A percentile compares a stretch with the other conserved stretches of the same genome.
These are phyloP conservation scores for Dacryopinax spathularia DNA, from an alignment of 768 basidiomycete genomes.

Conservation along the genomic window DNA sequence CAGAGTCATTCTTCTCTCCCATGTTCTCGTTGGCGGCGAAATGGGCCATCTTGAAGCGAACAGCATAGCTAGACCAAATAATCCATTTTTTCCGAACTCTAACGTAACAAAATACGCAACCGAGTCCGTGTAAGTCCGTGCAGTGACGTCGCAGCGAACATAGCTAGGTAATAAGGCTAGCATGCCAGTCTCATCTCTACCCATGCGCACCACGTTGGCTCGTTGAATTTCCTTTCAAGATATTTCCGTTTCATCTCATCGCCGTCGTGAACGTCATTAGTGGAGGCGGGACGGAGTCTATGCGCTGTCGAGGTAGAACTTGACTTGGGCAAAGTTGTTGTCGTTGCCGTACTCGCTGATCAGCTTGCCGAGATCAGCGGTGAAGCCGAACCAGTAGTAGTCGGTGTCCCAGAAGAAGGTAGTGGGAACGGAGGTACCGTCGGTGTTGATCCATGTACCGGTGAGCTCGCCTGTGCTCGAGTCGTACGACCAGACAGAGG, in stretches of 20 bases:
- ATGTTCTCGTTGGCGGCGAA: too few species aligned
- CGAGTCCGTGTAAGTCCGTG: slow-evolving; percentile 1
- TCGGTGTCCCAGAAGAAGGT: slow-evolving; percentile 1
- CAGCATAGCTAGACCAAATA: not conserved
- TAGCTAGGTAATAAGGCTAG: not conserved
- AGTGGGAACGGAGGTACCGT: not conserved
- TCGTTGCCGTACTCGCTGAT: not conserved
- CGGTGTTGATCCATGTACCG: not conserved
- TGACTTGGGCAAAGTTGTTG: not conserved
- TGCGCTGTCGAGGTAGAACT: not conserved
- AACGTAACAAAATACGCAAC: not conserved
- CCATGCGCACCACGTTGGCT: not conserved
- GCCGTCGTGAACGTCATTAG: slow-evolving; percentile 1
- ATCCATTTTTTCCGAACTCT: not conserved
- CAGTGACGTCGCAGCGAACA: not conserved
- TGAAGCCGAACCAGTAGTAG: slow-evolving; percentile 1
- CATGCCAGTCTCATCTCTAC: not conserved
- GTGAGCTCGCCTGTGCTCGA: not conserved
- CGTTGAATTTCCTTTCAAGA: not conserved
- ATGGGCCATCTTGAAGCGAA: too few species aligned
- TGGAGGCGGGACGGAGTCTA: not conserved
- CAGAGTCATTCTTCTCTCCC: too few species aligned
- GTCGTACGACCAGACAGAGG: not conserved
- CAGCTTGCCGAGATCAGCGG: not conserved
- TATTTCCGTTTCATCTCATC: not conserved